Conservation (phyloP, 495 filamentous ascomycete species). For the Tuber umbilicatum region DNA sequence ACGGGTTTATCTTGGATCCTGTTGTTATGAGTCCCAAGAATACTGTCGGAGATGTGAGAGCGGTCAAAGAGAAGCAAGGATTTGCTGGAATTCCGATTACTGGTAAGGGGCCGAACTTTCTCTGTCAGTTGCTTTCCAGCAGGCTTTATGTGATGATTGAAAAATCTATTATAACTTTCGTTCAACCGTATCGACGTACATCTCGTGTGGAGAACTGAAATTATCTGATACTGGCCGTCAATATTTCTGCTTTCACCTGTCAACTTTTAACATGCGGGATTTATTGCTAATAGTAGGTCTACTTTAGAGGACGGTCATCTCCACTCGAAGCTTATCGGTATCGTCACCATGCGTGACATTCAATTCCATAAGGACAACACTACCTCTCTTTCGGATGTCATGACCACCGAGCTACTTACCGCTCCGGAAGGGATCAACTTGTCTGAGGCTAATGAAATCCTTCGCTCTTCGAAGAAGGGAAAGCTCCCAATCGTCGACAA, state of each 20-base stretch:
- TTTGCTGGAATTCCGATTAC: slow-evolving; percentile 99
- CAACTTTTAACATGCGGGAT: neutral
- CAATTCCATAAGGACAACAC: slow-evolving; percentile 76
- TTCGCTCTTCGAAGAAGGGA: slow-evolving; percentile 94
- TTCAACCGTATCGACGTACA: slow-evolving; percentile 93
- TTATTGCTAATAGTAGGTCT: slow-evolving; percentile 41
- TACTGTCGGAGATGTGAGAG: slow-evolving; percentile 85
- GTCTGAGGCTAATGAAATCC: slow-evolving; percentile 82
- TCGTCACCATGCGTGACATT: slow-evolving; percentile 95
- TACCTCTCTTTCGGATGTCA: slow-evolving; percentile 77
- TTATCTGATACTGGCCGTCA: slow-evolving; percentile 29
- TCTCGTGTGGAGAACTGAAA: slow-evolving; percentile 48
- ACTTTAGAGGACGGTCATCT: slow-evolving; percentile 77
- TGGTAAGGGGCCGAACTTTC: slow-evolving; percentile 58
- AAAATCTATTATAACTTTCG: slow-evolving; percentile 92
- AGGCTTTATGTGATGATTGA: slow-evolving; percentile 61
- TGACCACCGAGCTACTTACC: slow-evolving; percentile 93
- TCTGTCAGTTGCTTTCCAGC: slow-evolving; percentile 15
- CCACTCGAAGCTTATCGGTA: slow-evolving; percentile 88
- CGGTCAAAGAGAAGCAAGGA: slow-evolving; percentile 92
- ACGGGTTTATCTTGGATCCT: slow-evolving; percentile 96
- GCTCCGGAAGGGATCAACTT: slow-evolving; percentile 79
- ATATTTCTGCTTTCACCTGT: slow-evolving; percentile 3
- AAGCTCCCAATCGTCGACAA: slow-evolving; percentile 94
- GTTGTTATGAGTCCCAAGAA: slow-evolving; percentile 82